phyloP scores from a whole-genome alignment of 352 stramenopile species.

The Globisporangium ultimum region DNA sequence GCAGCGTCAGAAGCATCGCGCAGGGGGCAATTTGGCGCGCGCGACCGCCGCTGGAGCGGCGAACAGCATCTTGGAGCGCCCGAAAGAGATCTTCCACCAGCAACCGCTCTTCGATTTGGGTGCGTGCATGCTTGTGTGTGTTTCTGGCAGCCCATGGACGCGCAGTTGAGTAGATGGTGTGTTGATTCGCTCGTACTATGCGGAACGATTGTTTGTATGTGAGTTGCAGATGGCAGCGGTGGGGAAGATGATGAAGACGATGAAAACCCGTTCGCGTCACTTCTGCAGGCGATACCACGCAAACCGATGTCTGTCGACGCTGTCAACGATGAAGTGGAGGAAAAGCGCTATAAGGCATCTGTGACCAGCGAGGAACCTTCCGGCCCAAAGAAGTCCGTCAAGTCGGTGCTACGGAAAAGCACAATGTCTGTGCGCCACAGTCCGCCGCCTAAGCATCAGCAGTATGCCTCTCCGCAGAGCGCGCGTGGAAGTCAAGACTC shows the following conservation, averaged over 20 bases:
- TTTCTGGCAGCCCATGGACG: background rate
- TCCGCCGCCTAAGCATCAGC: background rate
- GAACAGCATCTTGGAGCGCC: slow-evolving; percentile 18
- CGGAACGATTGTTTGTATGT: too few relatives aligned
- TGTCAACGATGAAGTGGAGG: background rate
- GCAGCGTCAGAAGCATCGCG: background rate
- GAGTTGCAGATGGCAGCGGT: slow-evolving; percentile 26
- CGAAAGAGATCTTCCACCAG: slow-evolving; percentile 43
- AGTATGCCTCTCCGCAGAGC: background rate
- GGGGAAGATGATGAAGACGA: slow-evolving; percentile 28
- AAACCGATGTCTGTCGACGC: background rate
- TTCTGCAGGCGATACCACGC: slow-evolving; percentile 29
- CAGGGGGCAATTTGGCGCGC: background rate
- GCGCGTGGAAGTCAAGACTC: background rate
- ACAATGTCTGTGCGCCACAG: background rate
- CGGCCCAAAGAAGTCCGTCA: background rate
- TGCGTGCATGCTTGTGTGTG: slow-evolving; percentile 8
- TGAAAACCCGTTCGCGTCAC: slow-evolving; percentile 62
- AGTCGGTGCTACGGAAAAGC: background rate
- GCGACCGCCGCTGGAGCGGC: too few relatives aligned
- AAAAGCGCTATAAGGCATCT: background rate
- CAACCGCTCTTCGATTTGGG: slow-evolving; percentile 36
- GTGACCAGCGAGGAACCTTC: background rate
- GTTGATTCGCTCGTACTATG: too few relatives aligned
- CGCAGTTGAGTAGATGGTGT: too few relatives aligned